A percentile compares a stretch with the other conserved stretches of the same genome.
Evolutionary conservation across 805 yeast species (phyloP).

Genomic region (Suhomyces tanzawaensis): DNA sequence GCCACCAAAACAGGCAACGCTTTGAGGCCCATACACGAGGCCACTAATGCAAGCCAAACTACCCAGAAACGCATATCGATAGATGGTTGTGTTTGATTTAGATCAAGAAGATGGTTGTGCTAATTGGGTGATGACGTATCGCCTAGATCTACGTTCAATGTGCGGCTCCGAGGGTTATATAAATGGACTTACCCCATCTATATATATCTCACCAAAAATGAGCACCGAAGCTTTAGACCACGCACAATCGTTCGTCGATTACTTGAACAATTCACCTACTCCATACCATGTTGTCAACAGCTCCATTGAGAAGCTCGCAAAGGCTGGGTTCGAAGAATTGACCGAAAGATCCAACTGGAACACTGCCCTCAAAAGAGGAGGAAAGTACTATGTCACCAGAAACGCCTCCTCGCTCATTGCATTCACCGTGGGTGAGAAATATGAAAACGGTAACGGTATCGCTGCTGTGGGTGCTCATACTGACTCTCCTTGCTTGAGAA

Average conservation of each 20-base stretch:
- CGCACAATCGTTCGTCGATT: conserved; percentile 66
- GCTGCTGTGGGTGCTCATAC: conserved; percentile 96
- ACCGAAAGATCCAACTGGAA: conserved; percentile 71
- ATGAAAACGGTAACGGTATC: conserved; percentile 75
- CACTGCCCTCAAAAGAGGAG: conserved; percentile 43
- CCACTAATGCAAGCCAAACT: neutral
- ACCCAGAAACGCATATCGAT: too few relatives aligned
- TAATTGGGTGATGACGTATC: too few relatives aligned
- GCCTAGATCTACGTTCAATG: too few relatives aligned
- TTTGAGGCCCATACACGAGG: conserved; percentile 1
- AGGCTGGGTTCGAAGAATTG: conserved; percentile 71
- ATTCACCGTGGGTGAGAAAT: conserved; percentile 72
- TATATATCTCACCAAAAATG: conserved; percentile 1
- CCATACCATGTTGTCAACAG: conserved; percentile 89
- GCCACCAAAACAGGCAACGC: conserved; percentile 38
- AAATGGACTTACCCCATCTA: too few relatives aligned
- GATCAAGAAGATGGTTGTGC: too few relatives aligned
- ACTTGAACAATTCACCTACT: conserved; percentile 83
- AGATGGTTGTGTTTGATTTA: too few relatives aligned
- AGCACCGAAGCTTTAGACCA: conserved; percentile 21
- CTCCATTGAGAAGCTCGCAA: conserved; percentile 51
- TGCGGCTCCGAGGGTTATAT: too few relatives aligned
- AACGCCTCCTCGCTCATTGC: conserved; percentile 88
- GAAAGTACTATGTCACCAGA: conserved; percentile 83
- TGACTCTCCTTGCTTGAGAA: conserved; percentile 85